phyloP scores from a whole-genome alignment of 805 yeast genomes.

The Pichia nanzhaoensis region DNA sequence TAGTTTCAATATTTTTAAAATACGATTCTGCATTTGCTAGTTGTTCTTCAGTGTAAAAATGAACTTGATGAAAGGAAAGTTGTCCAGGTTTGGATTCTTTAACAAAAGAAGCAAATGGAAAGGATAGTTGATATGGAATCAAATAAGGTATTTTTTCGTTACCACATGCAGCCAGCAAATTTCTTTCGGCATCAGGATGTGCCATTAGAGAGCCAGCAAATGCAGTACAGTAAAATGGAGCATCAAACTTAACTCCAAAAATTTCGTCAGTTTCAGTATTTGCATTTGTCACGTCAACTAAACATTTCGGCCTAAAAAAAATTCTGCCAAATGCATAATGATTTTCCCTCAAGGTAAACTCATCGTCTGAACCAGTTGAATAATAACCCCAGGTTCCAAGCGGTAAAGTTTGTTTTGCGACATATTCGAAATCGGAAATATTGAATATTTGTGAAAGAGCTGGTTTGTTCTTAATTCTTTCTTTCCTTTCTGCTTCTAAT shows the following conservation, averaged over 20 bases:
- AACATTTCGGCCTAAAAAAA: constrained; percentile 75
- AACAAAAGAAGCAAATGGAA: constrained; percentile 72
- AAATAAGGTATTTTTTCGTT: constrained; percentile 66
- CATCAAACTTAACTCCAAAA: constrained; percentile 56
- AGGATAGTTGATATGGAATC: constrained; percentile 83
- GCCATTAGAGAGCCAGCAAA: constrained; percentile 87
- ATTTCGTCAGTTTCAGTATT: constrained; percentile 54
- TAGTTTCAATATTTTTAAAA: constrained; percentile 17
- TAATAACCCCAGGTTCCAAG: constrained; percentile 84
- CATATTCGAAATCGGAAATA: constrained; percentile 76
- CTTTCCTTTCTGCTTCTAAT: constrained; percentile 35
- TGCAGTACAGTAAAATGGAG: constrained; percentile 85
- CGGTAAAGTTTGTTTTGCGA: constrained; percentile 71
- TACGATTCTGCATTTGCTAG: constrained; percentile 41
- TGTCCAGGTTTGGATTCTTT: constrained; percentile 57
- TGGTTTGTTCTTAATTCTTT: constrained; percentile 45
- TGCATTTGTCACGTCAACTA: constrained; percentile 65
- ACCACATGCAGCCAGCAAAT: constrained; percentile 66
- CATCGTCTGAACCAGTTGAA: constrained; percentile 88
- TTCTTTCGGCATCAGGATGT: constrained; percentile 82
- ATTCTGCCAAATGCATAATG: constrained; percentile 81
- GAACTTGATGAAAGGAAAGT: constrained; percentile 77
- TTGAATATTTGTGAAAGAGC: constrained; percentile 63
- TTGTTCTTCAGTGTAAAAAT: constrained; percentile 59
- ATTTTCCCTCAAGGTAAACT: constrained; percentile 42